Evolutionary conservation across 1,284 basidiomycete genomes (phyloP).

Genomic region (Lentinus polychrous): DNA sequence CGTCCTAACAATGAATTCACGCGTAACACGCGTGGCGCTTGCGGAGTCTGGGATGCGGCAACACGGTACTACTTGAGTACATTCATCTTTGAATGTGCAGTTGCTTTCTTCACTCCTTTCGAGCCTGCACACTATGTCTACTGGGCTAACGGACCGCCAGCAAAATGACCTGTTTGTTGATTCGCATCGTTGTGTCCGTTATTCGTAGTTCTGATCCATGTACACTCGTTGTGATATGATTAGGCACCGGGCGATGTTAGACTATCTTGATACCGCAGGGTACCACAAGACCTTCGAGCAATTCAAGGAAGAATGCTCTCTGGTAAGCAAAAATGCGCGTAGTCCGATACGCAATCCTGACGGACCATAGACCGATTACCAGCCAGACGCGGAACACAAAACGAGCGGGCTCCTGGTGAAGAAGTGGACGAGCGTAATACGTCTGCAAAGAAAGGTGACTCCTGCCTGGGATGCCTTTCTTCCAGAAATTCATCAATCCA

Average conservation of each 20-base stretch:
- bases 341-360: no score
- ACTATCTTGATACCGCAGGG: conserved; percentile 64
- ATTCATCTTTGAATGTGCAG: no score
- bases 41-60: no score
- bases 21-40: no score
- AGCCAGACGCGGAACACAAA: conserved; percentile 56
- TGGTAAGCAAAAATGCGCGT: conserved; percentile 10
- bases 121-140: conserved; percentile 3
- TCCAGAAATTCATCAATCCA: background rate
- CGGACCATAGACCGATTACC: conserved; percentile 25
- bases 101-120: background rate
- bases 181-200: no score
- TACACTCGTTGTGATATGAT: conserved; percentile 4
- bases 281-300: conserved; percentile 55
- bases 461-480: background rate
- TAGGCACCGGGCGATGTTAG: conserved; percentile 78
- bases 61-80: no score
- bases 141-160: conserved; percentile 55
- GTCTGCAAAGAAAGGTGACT: conserved; percentile 73
- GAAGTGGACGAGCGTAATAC: conserved; percentile 80
- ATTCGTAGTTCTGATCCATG: background rate
- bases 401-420: conserved; percentile 66
- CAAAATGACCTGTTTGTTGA: conserved; percentile 67
- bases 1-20: no score
- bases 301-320: conserved; percentile 48